These are phyloP conservation scores for Xylariaceae sp. DNA, from an alignment of 2,329 filamentous ascomycete species.

Conservation along the genomic window DNA sequence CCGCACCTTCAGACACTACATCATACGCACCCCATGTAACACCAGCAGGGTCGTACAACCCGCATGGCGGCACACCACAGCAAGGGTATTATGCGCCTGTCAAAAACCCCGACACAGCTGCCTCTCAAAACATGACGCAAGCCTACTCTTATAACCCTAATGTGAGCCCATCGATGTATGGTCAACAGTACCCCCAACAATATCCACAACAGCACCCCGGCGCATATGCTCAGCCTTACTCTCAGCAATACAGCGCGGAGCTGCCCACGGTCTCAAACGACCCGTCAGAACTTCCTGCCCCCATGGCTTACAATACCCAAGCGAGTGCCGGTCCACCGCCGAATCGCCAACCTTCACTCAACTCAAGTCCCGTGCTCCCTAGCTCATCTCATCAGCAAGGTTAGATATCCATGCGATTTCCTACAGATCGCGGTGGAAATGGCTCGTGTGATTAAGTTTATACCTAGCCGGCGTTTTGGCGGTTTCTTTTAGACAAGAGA, in stretches of 20 bases:
- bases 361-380: background rate
- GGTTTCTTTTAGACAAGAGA: background rate
- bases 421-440: background rate
- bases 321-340: background rate
- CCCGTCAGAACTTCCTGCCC: conserved; percentile 25
- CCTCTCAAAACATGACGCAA: conserved; percentile 17
- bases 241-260: conserved; percentile 33
- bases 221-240: conserved; percentile 29
- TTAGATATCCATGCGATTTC: background rate
- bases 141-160: conserved; percentile 20
- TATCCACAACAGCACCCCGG: conserved; percentile 24
- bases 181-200: conserved; percentile 25
- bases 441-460: background rate
- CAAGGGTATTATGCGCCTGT: conserved; percentile 36
- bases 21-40: conserved; percentile 17
- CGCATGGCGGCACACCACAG: conserved; percentile 18
- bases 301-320: conserved; percentile 1
- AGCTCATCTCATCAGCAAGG: background rate
- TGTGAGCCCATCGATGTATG: conserved; percentile 19
- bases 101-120: conserved; percentile 29
- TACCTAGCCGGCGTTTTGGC: conserved; percentile 25
- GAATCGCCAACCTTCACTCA: background rate
- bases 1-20: background rate
- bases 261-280: conserved; percentile 24
- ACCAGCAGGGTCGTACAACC: conserved; percentile 8